phyloP scores from a whole-genome alignment of 176 grass and related monocot species.

The Eragrostis nindensis region DNA sequence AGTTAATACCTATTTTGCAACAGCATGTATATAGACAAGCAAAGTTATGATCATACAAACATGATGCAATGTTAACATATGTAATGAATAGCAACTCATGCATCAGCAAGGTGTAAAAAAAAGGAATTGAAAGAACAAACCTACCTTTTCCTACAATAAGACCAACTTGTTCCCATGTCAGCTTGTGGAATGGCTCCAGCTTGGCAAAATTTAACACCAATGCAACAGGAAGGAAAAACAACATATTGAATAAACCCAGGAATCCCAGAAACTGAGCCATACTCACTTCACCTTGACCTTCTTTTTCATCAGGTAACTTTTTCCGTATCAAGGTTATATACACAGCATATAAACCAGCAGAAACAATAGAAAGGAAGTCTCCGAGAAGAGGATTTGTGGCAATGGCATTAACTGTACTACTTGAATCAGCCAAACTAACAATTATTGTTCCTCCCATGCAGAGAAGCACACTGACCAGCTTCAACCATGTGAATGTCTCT shows the following conservation, averaged over 20 bases:
- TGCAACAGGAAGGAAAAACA: conserved; percentile 88
- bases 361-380: conserved; percentile 83
- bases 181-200: conserved; percentile 82
- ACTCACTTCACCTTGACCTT: conserved; percentile 92
- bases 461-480: conserved; percentile 88
- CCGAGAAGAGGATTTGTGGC: conserved; percentile 85
- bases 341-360: conserved; percentile 82
- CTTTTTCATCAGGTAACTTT: conserved; percentile 90
- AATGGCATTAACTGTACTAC: conserved; percentile 54
- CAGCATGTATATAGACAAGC: neutral
- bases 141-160: conserved; percentile 97
- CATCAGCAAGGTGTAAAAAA: neutral
- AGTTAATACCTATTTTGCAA: neutral
- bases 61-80: neutral
- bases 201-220: conserved; percentile 82
- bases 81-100: conserved; percentile 6
- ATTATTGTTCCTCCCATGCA: conserved; percentile 97
- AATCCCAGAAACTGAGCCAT: conserved; percentile 98
- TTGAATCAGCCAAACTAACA: conserved; percentile 90
- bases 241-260: conserved; percentile 83
- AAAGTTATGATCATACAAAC: neutral
- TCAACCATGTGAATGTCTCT: conserved; percentile 92
- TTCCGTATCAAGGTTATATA: conserved; percentile 96
- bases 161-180: conserved; percentile 93
- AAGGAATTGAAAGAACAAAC: conserved; percentile 15